These are phyloP conservation scores for Platismatia glauca DNA, from an alignment of 495 filamentous ascomycete species.

Conservation along the genomic window DNA sequence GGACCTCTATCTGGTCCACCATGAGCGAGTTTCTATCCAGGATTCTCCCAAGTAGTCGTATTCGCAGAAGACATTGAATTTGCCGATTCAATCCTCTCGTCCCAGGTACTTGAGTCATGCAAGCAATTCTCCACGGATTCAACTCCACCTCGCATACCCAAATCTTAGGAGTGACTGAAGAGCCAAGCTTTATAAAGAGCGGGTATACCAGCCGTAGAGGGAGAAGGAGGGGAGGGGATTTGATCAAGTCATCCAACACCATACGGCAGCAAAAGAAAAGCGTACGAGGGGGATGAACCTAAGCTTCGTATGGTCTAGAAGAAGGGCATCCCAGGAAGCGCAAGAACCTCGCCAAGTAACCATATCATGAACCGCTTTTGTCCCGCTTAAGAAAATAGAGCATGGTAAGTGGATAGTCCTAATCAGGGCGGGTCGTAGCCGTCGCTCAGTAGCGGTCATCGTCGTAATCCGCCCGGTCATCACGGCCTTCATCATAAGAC, in stretches of 20 bases:
- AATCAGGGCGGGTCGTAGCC: background rate
- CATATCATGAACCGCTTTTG: background rate
- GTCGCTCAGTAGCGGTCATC: constrained; percentile 1
- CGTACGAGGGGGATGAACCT: background rate
- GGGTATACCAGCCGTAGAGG: background rate
- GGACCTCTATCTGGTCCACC: background rate
- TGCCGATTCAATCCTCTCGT: no score
- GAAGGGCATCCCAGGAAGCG: background rate
- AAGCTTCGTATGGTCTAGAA: background rate
- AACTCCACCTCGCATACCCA: no score
- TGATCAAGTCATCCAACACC: background rate
- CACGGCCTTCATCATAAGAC: background rate
- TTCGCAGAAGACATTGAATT: background rate
- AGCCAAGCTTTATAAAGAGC: background rate
- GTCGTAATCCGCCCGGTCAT: background rate
- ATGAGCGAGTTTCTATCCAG: no score
- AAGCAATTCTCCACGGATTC: no score
- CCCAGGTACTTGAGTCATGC: no score
- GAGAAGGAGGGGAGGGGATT: background rate
- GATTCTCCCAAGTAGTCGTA: no score
- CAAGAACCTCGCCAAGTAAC: background rate
- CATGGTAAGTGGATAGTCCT: background rate
- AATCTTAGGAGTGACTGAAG: no score
- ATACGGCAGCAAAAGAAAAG: background rate
- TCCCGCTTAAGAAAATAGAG: background rate